Percentiles rank a stretch among this genome's conserved stretches.
Conservation (phyloP, 345 rosid species). For the Melaleuca quinquenervia region DNA sequence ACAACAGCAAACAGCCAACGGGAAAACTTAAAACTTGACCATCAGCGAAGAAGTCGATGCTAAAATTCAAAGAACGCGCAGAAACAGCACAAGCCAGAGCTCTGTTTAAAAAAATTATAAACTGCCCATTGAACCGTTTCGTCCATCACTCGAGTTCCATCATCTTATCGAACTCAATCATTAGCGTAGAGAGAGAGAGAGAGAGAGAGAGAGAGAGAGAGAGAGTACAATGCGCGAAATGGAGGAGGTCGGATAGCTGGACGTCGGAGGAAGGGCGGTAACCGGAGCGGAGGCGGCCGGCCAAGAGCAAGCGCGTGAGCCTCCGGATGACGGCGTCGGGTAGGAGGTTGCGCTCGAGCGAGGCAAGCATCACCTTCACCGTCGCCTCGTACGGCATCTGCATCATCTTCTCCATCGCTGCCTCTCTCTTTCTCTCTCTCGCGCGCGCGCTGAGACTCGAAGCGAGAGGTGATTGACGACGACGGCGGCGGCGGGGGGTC, state of each 20-base stretch:
- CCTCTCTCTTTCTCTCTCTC: not conserved
- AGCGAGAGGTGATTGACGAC: not conserved
- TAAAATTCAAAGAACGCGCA: not conserved
- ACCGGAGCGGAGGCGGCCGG: constrained; percentile 63
- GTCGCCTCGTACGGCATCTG: constrained; percentile 45
- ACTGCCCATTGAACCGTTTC: not conserved
- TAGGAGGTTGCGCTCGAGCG: constrained; percentile 59
- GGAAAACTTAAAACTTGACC: not conserved
- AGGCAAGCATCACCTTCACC: constrained; percentile 37
- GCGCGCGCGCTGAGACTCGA: not conserved
- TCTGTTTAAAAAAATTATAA: not conserved
- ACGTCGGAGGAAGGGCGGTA: constrained; percentile 42
- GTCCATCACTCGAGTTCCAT: not conserved
- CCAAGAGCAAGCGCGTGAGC: constrained; percentile 57
- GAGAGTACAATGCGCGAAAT: constrained; percentile 33
- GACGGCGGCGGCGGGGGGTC: not conserved
- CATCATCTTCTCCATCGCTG: constrained; percentile 42
- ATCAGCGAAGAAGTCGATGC: not conserved
- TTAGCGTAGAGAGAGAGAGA: not conserved
- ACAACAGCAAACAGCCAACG: not conserved
- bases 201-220: not conserved
- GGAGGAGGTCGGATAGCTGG: constrained; percentile 62
- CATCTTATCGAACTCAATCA: not conserved
- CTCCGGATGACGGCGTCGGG: constrained; percentile 57
- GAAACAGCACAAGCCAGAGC: not conserved